Evolutionary conservation across 1,284 basidiomycete species (phyloP), one percentile per base, ranked within the genome.

Genomic region (Malassezia pachydermatis): DNA sequence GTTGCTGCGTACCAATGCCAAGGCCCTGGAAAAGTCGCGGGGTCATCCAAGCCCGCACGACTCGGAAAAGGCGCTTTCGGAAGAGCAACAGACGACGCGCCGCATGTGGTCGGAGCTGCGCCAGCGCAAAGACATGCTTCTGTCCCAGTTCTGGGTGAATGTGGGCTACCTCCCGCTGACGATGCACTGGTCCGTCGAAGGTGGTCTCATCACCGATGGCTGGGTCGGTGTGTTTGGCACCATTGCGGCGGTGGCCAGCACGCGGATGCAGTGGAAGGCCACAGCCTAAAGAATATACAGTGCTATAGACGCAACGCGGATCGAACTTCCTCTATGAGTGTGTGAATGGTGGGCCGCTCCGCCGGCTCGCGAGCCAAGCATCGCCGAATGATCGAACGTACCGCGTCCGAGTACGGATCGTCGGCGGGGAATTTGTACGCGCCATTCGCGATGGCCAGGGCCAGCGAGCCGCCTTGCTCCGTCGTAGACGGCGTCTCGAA

Each of bases 151-250:
- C 20, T 74, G 84, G 40, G 79, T 81, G 38, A 88, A 88, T 63
- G 54, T 83, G 4, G 81, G 80, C 25, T 84, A 87, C 67, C 73
- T 88, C 32, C 87, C 86, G 3, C 72, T 86, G 47, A 84, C 86
- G 4, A 71, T 87, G 41, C 87, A 89, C 68, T 88, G 85, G 86
- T 85, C 57, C 53, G 78, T 74, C 35, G 38, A 61, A 0, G 44
- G 43, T 13, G 67, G 67, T 6, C 36, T 70, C 34, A 57, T 70
- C 27, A 42, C 49, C 13, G 67, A 70, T 6, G 58, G 58, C 4
- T 66, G 65, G 65, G 67, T 69, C 11, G 68, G 68, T 20, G 37
- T 71, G 23, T 71, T 71, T 34, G 68, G 68, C 30, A 65, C 65
- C 7, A 63, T 71, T 30, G 68, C 68, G 8, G 67, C 58, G 1